A percentile compares a stretch with the other conserved stretches of the same genome.
Conservation (phyloP, 2,329 filamentous ascomycete genomes). For the Venturia pyrina region DNA sequence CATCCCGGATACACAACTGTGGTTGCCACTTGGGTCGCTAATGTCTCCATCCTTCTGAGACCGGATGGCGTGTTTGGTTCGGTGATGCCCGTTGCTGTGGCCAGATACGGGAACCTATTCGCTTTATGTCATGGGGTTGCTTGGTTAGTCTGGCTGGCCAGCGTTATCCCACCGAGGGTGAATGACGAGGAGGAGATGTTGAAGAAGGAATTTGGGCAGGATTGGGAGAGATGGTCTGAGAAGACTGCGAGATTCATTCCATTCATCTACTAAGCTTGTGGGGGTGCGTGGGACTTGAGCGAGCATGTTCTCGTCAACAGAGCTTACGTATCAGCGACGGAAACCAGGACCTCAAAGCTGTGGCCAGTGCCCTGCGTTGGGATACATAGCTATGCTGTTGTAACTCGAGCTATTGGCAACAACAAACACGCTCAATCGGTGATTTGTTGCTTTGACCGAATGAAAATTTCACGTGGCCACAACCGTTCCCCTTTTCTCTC, state of each 20-base stretch:
- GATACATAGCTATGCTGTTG: no score
- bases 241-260: conserved; percentile 5
- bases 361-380: no score
- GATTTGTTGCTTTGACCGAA: no score
- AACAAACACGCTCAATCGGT: no score
- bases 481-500: no score
- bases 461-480: no score
- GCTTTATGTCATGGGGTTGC: neutral
- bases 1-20: neutral
- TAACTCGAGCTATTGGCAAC: no score
- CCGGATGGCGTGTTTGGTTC: neutral
- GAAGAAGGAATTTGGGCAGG: conserved; percentile 1
- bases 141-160: neutral
- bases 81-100: neutral
- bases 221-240: neutral
- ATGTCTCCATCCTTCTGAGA: neutral
- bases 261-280: neutral
- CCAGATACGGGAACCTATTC: neutral
- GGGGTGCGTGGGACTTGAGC: neutral
- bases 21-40: neutral
- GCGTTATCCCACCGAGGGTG: neutral
- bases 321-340: neutral
- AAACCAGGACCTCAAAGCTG: no score
- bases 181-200: conserved; percentile 6
- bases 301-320: neutral